Evolutionary conservation across 768 basidiomycete species (phyloP).

Genomic region (Pulveroboletus frians): DNA sequence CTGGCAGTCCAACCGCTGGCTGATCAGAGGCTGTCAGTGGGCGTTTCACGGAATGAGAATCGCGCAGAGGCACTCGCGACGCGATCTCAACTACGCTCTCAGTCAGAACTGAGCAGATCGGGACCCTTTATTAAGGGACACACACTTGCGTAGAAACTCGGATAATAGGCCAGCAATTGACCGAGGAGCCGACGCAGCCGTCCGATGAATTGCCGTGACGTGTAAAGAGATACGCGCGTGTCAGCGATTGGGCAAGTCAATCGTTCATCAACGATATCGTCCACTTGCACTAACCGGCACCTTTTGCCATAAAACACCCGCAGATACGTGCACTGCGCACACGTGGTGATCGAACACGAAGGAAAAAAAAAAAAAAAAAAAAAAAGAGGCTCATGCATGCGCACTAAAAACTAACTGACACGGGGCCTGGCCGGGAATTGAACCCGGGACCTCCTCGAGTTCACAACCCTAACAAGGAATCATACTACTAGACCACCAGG

Average conservation of each 20-base stretch:
- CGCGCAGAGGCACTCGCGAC: background rate
- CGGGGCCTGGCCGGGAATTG: slow-evolving; percentile 76
- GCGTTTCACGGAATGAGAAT: slow-evolving; percentile 14
- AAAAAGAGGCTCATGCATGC: background rate
- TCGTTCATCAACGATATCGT: slow-evolving; percentile 11
- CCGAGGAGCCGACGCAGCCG: slow-evolving; percentile 33
- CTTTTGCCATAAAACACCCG: slow-evolving; percentile 14
- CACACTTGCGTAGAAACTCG: slow-evolving; percentile 8
- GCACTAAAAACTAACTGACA: slow-evolving; percentile 5
- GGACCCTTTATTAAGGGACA: slow-evolving; percentile 7
- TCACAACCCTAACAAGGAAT: slow-evolving; percentile 53
- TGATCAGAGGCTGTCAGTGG: background rate
- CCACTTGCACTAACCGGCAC: slow-evolving; percentile 27
- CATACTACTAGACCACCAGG: slow-evolving; percentile 64
- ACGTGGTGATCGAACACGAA: background rate
- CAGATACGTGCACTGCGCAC: background rate
- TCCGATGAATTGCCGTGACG: slow-evolving; percentile 38
- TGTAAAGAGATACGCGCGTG: slow-evolving; percentile 34
- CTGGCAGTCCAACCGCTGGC: too few species aligned
- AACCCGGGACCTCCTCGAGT: slow-evolving; percentile 79
- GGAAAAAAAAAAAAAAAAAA: background rate
- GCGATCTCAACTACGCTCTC: slow-evolving; percentile 1
- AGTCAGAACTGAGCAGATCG: slow-evolving; percentile 10
- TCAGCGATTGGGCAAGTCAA: slow-evolving; percentile 17
- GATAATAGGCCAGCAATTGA: slow-evolving; percentile 27